phyloP scores from a whole-genome alignment of 2,329 filamentous ascomycete genomes.

The Penicillium concentricum region DNA sequence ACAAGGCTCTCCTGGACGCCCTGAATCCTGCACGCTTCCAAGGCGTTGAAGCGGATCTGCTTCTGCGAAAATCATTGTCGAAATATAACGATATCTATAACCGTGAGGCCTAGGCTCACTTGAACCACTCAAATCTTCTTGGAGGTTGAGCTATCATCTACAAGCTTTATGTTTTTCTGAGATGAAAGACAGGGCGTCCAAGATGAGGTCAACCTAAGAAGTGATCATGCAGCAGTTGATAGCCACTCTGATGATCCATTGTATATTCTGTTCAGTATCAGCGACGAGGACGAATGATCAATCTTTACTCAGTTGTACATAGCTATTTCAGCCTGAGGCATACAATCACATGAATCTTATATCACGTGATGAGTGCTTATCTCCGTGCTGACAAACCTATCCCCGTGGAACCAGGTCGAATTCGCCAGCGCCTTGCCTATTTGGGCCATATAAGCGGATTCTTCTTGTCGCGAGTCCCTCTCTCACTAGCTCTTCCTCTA shows the following conservation, averaged over 20 bases:
- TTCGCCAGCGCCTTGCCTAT: slow-evolving; percentile 18
- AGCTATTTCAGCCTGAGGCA: background rate
- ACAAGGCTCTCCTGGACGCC: slow-evolving; percentile 8
- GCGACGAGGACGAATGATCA: too few species aligned
- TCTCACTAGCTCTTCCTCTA: background rate
- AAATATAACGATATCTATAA: slow-evolving; percentile 37
- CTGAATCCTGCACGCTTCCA: slow-evolving; percentile 28
- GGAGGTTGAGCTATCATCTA: background rate
- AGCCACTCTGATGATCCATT: background rate
- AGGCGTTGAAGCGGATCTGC: slow-evolving; percentile 15
- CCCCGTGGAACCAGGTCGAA: slow-evolving; percentile 33
- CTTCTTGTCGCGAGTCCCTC: background rate
- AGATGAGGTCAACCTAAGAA: background rate
- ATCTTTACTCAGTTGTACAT: too few species aligned
- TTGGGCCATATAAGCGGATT: slow-evolving; percentile 9
- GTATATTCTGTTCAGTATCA: too few species aligned
- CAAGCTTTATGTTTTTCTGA: background rate
- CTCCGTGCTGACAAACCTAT: slow-evolving; percentile 36
- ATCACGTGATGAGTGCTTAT: slow-evolving; percentile 16
- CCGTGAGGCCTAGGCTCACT: background rate
- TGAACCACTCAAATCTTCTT: background rate
- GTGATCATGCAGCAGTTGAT: background rate
- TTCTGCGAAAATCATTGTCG: slow-evolving; percentile 25
- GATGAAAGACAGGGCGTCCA: background rate
- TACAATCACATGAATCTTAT: background rate